A percentile compares a stretch with the other conserved stretches of the same genome.
phyloP scores from a whole-genome alignment of 352 stramenopile genomes.

The Globisporangium canariense region DNA sequence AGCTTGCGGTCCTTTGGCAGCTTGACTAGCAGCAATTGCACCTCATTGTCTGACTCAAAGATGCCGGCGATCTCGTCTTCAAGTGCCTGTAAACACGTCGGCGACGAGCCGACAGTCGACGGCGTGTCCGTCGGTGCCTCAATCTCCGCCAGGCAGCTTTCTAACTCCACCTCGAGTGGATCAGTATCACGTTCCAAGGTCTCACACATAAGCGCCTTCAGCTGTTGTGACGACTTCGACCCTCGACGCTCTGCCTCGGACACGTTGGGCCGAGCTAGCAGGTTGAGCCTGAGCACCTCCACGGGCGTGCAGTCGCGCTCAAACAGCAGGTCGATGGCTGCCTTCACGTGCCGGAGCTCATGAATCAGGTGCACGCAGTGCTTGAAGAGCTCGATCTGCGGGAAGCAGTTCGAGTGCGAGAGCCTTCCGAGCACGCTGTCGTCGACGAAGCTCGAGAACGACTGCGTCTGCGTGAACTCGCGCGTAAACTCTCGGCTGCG shows the following conservation, averaged over 20 bases:
- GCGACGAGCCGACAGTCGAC: constrained; percentile 14
- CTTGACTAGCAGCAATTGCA: not conserved
- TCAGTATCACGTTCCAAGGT: not conserved
- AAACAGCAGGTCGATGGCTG: constrained; percentile 51
- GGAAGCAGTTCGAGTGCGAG: constrained; percentile 29
- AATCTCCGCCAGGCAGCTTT: not conserved
- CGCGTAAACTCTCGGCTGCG: constrained; percentile 29
- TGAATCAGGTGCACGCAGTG: constrained; percentile 57
- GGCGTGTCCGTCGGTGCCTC: constrained; percentile 3
- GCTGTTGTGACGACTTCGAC: not conserved
- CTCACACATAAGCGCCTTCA: constrained; percentile 5
- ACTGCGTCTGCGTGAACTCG: constrained; percentile 63
- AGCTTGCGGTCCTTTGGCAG: not conserved
- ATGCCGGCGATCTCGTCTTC: constrained; percentile 10
- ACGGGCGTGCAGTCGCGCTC: constrained; percentile 42
- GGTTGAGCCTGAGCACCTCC: constrained; percentile 32
- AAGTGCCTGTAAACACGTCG: constrained; percentile 8
- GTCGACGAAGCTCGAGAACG: constrained; percentile 60
- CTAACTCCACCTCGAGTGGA: not conserved
- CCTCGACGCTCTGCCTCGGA: not conserved
- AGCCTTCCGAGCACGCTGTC: constrained; percentile 46
- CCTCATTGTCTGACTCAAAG: constrained; percentile 1
- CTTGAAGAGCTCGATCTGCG: constrained; percentile 53
- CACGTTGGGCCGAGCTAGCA: constrained; percentile 12
- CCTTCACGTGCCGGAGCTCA: constrained; percentile 29